phyloP scores from a whole-genome alignment of 345 rosid species.

The Raphanus raphanistrum region DNA sequence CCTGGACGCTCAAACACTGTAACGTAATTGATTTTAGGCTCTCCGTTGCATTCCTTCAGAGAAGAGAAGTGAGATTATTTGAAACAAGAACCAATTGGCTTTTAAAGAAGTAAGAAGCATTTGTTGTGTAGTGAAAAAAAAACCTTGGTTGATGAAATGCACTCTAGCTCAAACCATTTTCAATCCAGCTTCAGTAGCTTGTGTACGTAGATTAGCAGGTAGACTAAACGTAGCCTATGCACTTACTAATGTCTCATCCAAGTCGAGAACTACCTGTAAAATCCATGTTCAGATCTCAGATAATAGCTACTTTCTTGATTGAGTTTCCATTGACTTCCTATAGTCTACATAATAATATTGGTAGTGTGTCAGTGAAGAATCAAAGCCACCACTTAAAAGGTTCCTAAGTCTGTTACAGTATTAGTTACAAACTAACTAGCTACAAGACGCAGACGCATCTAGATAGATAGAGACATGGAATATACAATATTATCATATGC shows the following conservation, averaged over 20 bases:
- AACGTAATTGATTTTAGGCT: conserved; percentile 59
- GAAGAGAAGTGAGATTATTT: conserved; percentile 27
- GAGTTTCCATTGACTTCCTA: no score
- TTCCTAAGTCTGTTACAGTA: no score
- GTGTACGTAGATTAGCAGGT: conserved; percentile 51
- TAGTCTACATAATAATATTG: no score
- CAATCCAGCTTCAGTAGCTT: conserved; percentile 69
- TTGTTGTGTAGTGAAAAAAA: conserved; percentile 4
- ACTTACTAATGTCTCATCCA: conserved; percentile 67
- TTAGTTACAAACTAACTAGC: no score
- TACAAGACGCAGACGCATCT: no score
- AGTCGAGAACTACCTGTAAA: conserved; percentile 83
- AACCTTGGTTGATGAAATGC: conserved; percentile 81
- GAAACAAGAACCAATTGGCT: background rate
- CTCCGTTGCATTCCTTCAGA: conserved; percentile 69
- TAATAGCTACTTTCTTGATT: no score
- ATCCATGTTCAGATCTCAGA: background rate
- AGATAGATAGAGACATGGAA: no score
- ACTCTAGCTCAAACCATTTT: conserved; percentile 81
- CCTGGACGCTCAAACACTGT: conserved; percentile 94
- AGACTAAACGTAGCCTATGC: conserved; percentile 42
- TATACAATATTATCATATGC: no score
- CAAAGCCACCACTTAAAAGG: no score
- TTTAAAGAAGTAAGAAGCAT: background rate
- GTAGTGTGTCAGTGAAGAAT: no score